A percentile compares a stretch with the other conserved stretches of the same genome.
Evolutionary conservation across 768 basidiomycete species (phyloP).

Genomic region (Mycena venus): DNA sequence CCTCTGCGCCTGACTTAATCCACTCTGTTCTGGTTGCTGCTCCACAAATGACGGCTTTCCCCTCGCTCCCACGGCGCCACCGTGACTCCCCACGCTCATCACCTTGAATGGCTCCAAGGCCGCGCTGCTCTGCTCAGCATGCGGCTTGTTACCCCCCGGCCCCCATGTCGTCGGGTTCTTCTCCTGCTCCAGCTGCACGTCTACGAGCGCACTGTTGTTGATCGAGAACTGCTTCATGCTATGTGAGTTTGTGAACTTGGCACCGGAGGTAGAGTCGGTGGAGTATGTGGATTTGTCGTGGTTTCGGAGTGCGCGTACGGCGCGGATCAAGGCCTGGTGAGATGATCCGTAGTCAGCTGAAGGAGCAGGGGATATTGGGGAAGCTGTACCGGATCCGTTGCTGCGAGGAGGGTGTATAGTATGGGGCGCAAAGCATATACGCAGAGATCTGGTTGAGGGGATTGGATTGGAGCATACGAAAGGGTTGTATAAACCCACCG

Average conservation of each 20-base stretch:
- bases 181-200: neutral
- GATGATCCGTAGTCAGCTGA: neutral
- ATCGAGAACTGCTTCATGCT: neutral
- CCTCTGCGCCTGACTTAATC: neutral
- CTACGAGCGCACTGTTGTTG: neutral
- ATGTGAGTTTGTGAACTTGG: neutral
- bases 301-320: neutral
- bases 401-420: no score
- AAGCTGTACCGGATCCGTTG: conserved; percentile 2
- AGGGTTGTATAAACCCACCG: neutral
- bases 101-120: no score
- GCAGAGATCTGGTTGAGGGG: conserved; percentile 4
- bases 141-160: no score
- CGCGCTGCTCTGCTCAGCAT: neutral
- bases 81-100: neutral
- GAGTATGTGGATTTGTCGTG: neutral
- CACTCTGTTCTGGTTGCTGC: neutral
- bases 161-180: neutral
- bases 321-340: conserved; percentile 2
- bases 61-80: neutral
- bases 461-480: neutral
- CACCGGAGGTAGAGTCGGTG: neutral
- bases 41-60: neutral
- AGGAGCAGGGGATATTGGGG: neutral
- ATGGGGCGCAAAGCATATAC: conserved; percentile 10